phyloP scores from a whole-genome alignment of 495 filamentous ascomycete species.

The Aspergillus sclerotiicarbonarius region DNA sequence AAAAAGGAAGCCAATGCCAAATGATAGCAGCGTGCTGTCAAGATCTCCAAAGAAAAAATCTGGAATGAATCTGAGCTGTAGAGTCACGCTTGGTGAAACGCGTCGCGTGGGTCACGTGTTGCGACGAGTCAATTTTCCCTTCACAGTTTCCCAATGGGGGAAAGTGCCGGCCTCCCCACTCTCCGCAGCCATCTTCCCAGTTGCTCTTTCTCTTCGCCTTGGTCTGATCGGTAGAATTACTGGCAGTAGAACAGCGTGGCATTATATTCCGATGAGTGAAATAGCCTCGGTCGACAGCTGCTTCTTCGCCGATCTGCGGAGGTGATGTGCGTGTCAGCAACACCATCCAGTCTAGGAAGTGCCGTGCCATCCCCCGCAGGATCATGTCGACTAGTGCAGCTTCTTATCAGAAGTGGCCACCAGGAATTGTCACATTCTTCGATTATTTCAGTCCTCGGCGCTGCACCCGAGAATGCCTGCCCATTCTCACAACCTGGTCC shows the following conservation, averaged over 20 bases:
- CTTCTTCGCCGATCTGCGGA: not conserved
- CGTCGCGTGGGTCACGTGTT: not conserved
- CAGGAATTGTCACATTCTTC: not conserved
- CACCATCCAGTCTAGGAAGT: not conserved
- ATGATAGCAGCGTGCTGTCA: not conserved
- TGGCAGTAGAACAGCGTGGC: too few relatives aligned
- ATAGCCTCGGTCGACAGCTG: not conserved
- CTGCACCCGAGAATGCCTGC: not conserved
- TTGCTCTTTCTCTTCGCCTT: not conserved
- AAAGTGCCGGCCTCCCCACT: not conserved
- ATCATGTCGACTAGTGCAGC: not conserved
- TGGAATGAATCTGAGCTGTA: not conserved
- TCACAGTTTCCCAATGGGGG: not conserved
- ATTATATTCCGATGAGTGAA: too few relatives aligned
- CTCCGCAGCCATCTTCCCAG: not conserved
- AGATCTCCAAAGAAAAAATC: not conserved
- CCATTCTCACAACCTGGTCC: not conserved
- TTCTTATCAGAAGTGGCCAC: not conserved
- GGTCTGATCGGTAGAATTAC: too few relatives aligned
- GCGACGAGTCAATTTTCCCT: not conserved
- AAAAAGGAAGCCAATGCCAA: not conserved
- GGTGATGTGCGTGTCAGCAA: not conserved
- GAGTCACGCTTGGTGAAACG: not conserved
- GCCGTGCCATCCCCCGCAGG: not conserved
- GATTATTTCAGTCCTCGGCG: not conserved